Percentiles rank a stretch among this genome's conserved stretches.
These are phyloP conservation scores for Trichoderma reesei DNA, from an alignment of 495 filamentous ascomycete genomes.

Conservation along the genomic window DNA sequence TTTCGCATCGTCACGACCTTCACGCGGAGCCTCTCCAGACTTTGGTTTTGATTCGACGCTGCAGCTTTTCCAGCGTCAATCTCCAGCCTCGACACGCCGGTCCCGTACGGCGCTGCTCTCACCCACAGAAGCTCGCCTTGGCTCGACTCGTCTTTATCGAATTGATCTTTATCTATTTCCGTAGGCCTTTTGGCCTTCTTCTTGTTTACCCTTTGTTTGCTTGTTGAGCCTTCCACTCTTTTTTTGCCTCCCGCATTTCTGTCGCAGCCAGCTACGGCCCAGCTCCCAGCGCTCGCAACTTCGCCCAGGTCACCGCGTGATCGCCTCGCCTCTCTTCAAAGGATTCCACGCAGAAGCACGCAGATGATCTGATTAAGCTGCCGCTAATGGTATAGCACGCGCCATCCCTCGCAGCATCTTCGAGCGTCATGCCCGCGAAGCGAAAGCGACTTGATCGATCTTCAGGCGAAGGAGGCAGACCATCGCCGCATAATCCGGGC, in stretches of 20 bases:
- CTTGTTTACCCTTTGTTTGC: background rate
- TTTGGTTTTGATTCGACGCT: conserved; percentile 10
- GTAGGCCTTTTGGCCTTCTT: background rate
- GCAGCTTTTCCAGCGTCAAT: background rate
- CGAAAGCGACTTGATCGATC: conserved; percentile 43
- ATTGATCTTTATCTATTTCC: background rate
- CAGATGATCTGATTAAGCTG: background rate
- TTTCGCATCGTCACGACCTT: conserved; percentile 8
- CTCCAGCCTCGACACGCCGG: background rate
- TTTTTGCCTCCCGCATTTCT: background rate
- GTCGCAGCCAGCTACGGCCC: background rate
- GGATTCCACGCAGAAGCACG: background rate
- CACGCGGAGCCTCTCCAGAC: background rate
- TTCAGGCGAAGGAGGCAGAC: conserved; percentile 35
- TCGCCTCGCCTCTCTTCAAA: background rate
- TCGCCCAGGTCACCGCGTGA: background rate
- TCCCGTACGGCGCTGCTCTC: background rate
- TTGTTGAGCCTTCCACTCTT: background rate
- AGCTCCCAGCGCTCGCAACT: background rate
- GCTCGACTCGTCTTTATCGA: background rate
- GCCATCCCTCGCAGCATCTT: conserved; percentile 7
- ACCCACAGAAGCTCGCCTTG: background rate
- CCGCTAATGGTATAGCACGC: conserved; percentile 3
- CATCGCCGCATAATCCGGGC: conserved; percentile 43
- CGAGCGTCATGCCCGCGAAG: conserved; percentile 39